These are phyloP conservation scores for Ministeria vibrans DNA, from an alignment of 78 protist species.

Conservation along the genomic window DNA sequence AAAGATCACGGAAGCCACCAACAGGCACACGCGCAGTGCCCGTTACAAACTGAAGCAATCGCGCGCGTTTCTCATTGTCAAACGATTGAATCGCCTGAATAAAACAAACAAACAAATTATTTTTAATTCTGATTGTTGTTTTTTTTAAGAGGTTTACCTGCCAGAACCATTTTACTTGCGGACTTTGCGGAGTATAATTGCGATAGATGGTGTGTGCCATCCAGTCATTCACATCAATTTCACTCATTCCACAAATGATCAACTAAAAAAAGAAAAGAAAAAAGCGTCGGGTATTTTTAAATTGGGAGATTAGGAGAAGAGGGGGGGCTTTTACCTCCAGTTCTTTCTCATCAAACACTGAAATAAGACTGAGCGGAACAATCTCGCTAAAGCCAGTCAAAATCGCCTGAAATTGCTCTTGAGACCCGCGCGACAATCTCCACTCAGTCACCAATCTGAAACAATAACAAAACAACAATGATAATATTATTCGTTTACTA, in stretches of 20 bases:
- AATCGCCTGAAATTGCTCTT: constrained; percentile 62
- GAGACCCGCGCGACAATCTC: not conserved
- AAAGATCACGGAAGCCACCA: constrained; percentile 51
- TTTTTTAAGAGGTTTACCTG: too few species aligned
- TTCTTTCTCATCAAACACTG: constrained; percentile 45
- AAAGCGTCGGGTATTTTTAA: too few species aligned
- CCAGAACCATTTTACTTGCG: constrained; percentile 2
- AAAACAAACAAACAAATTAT: too few species aligned
- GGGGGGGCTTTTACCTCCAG: too few species aligned
- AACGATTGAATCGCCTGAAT: not conserved
- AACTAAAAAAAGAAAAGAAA: too few species aligned
- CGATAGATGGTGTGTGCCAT: constrained; percentile 6
- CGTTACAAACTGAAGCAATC: constrained; percentile 63
- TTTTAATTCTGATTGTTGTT: too few species aligned
- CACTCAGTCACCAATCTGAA: constrained; percentile 32
- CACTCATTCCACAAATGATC: constrained; percentile 23
- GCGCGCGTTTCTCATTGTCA: constrained; percentile 13
- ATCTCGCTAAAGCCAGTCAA: constrained; percentile 76
- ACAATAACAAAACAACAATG: too few species aligned
- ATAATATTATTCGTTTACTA: too few species aligned
- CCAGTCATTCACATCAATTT: constrained; percentile 41
- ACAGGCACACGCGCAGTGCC: constrained; percentile 71
- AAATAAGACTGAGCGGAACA: constrained; percentile 52
- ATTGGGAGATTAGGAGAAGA: too few species aligned
- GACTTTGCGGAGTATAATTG: not conserved